Evolutionary conservation across 2,329 filamentous ascomycete species (phyloP).

Genomic region (Colletotrichum paranaense): DNA sequence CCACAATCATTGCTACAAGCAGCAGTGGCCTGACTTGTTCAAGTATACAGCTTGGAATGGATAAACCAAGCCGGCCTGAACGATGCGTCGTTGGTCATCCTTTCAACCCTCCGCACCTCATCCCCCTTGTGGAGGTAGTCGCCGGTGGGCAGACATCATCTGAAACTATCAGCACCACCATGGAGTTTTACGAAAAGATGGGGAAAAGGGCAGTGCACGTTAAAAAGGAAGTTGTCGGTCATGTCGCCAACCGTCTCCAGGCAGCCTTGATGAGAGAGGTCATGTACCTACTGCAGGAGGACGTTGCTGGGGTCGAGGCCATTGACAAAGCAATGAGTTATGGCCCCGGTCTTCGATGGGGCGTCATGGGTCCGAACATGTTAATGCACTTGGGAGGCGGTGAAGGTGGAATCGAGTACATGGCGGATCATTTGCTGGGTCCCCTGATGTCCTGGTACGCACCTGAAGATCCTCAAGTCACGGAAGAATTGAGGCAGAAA

Average conservation of each 20-base stretch:
- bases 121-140: constrained; percentile 59
- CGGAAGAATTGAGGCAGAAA: constrained; percentile 18
- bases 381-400: constrained; percentile 38
- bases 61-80: constrained; percentile 37
- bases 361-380: constrained; percentile 34
- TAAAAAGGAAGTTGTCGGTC: constrained; percentile 53
- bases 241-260: constrained; percentile 58
- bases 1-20: constrained; percentile 50
- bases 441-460: constrained; percentile 31
- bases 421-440: constrained; percentile 32
- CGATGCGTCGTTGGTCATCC: constrained; percentile 57
- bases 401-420: constrained; percentile 36
- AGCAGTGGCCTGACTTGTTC: constrained; percentile 44
- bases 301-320: constrained; percentile 16
- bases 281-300: constrained; percentile 22
- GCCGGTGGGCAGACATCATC: constrained; percentile 45
- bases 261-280: constrained; percentile 22
- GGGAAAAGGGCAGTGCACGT: constrained; percentile 54
- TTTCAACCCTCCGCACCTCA: constrained; percentile 60
- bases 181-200: constrained; percentile 51
- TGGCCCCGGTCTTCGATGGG: constrained; percentile 38
- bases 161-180: constrained; percentile 40
- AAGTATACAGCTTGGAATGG: constrained; percentile 42
- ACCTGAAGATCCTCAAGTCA: constrained; percentile 19
- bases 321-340: constrained; percentile 30